Percentiles rank a stretch among this genome's conserved stretches.
phyloP scores from a whole-genome alignment of 805 yeast genomes.

The Candida michaelii region DNA sequence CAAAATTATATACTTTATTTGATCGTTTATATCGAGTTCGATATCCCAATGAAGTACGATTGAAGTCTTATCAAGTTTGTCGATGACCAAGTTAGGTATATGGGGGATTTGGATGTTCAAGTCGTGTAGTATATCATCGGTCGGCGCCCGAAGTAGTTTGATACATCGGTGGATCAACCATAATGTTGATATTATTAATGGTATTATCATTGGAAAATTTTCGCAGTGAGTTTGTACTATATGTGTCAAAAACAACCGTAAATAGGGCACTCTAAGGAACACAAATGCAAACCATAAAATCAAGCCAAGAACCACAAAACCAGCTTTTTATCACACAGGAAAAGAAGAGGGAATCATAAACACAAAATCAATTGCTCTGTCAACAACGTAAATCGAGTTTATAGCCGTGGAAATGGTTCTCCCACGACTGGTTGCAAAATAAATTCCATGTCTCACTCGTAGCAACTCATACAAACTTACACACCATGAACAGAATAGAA shows the following conservation, averaged over 20 bases:
- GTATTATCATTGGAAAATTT: constrained; percentile 25
- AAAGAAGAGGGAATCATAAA: no score
- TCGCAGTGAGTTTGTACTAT: no score
- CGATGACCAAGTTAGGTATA: constrained; percentile 55
- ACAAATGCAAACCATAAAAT: no score
- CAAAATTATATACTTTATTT: constrained; percentile 30
- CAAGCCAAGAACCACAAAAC: no score
- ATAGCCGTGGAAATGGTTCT: no score
- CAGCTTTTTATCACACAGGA: no score
- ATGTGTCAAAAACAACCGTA: no score
- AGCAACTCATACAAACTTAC: background rate
- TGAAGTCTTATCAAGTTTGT: constrained; percentile 45
- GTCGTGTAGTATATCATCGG: constrained; percentile 41
- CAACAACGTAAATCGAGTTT: no score
- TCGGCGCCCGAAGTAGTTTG: constrained; percentile 42
- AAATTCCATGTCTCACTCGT: background rate
- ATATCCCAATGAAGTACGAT: constrained; percentile 60
- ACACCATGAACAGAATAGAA: constrained; percentile 20
- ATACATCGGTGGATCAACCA: constrained; percentile 43
- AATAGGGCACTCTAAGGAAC: no score
- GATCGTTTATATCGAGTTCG: constrained; percentile 27
- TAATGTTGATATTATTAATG: constrained; percentile 33
- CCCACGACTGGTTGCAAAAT: constrained; percentile 3
- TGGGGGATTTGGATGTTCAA: constrained; percentile 56
- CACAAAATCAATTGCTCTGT: no score